Evolutionary conservation across 345 rosid species (phyloP).

Genomic region (Firmiana major): DNA sequence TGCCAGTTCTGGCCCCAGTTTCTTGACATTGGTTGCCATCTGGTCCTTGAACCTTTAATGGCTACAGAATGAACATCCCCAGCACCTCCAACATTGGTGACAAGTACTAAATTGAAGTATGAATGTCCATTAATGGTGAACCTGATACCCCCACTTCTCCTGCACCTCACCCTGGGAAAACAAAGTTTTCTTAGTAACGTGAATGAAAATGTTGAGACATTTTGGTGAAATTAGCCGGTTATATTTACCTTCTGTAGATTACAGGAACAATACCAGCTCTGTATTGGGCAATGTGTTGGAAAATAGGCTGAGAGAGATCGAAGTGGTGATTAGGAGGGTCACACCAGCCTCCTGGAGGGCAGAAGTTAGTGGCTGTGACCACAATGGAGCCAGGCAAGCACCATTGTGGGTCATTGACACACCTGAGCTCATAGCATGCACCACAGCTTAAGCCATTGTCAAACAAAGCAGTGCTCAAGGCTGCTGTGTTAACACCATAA

Average conservation of each 20-base stretch:
- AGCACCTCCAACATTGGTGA: slow-evolving; percentile 78
- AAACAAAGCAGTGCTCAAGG: slow-evolving; percentile 70
- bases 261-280: slow-evolving; percentile 74
- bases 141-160: slow-evolving; percentile 67
- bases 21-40: slow-evolving; percentile 72
- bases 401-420: slow-evolving; percentile 74
- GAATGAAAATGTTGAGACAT: background rate
- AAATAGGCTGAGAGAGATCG: slow-evolving; percentile 77
- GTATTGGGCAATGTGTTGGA: slow-evolving; percentile 61
- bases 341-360: slow-evolving; percentile 86
- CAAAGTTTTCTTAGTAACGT: background rate
- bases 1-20: slow-evolving; percentile 93
- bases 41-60: slow-evolving; percentile 57
- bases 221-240: background rate
- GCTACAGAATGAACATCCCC: slow-evolving; percentile 65
- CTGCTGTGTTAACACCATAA: slow-evolving; percentile 68
- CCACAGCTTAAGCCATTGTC: slow-evolving; percentile 68
- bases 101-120: slow-evolving; percentile 64
- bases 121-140: slow-evolving; percentile 77
- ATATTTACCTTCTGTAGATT: slow-evolving; percentile 54
- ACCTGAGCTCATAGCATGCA: slow-evolving; percentile 52
- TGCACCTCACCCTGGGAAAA: slow-evolving; percentile 52
- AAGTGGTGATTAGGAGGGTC: slow-evolving; percentile 76
- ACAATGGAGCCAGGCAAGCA: slow-evolving; percentile 66
- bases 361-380: slow-evolving; percentile 85